Evolutionary conservation across 2,329 filamentous ascomycete genomes (phyloP), one percentile per base, ranked within the genome.

Genomic region (Phialemoniopsis sp.): DNA sequence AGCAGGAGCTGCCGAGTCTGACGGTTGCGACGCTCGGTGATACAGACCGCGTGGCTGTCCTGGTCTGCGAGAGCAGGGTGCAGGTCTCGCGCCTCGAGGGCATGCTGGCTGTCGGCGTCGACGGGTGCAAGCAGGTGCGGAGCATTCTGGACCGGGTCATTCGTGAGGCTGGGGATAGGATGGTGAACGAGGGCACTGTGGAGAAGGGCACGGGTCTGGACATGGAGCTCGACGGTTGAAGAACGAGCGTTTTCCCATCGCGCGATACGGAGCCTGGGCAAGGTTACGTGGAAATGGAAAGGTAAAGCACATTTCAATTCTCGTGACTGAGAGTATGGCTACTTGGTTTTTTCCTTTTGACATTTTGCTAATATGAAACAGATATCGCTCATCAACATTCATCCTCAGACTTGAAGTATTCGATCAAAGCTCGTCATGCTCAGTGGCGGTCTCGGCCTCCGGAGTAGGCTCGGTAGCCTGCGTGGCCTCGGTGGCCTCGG

Each of bases 21-120:
- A 97, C 91, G 0, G 80, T 96, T 0, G 93, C 80, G 1, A 95
- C 89, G 3, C 68, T 89, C 15, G 86, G 87, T 2, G 76, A 72
- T 6, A 80, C 73, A 35, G 87, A 91, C 56, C 83, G 82, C 51
- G 82, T 97, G 3, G 82, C 79, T 3, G 85, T 90, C 7, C 64
- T 95, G 46, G 76, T 90, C 12, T 87, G 94, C 73, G 93, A 97
- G 71, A 93, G 84, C 39, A 80, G 88, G 35, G 83, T 95, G n/a
- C 86, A 94, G 62, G 79, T 86, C 46, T 75, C 75, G 42, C 77
- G 89, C 41, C 58, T 97, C 43, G 91, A 98, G 66, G 87, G 87
- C 2, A 95, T 98, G 90, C 67, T 98, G 51, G 89, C 87, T 0
- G 89, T 95, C 2, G 91, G 86, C 0, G 81, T 96, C 36, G 90